Base-by-base conservation (phyloP, 2,329 filamentous ascomycete genomes). In the Septoria linicola region DNA sequence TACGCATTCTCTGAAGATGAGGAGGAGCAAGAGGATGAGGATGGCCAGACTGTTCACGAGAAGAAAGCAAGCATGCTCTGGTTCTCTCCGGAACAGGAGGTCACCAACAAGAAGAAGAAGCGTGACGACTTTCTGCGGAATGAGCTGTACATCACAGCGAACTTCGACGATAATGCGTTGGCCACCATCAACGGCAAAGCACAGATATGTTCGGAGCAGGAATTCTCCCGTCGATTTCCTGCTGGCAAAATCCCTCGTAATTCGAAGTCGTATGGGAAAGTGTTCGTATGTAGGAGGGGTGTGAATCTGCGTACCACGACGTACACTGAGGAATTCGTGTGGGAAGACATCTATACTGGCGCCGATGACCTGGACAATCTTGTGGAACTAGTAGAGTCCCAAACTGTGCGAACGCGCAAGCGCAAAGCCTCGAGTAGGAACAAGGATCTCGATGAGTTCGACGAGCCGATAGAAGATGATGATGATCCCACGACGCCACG, bases 11-110 rank as follows among this genome's bases (percentile, higher is more conserved):
- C 84, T 32, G 84, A 92, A 39, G 81, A 84, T 25, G 84, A 87
- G 39, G 56, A 57, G 7, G 80, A 88, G 16, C 23, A 5, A 10
- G 23, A 39, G 11, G 84, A 87, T 10, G 84, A 83, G 3, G 81
- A 87, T 43, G 65, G 65, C 36, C 68, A 75, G 13, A 48, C 59
- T 35, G 51, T 60, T 14, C 42, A 48, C 17, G 75, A 77, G 56
- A 96, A 89, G 76, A 83, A 85, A 20, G 92, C 88, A 49, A 87
- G 86, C 57, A 93, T 99, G 66, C 85, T 96, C 79, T 99, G 93
- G 93, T 96, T 99, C 67, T 90, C 88, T 0, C 89, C 88, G 0
- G 88, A 95, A 63, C 88, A 87, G 64, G 92, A 97, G 71, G 89
- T 96, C 54, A 82, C 85, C 21, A 93, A 88, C 63, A 87, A 85